Evolutionary conservation across 2,329 filamentous ascomycete species (phyloP), one percentile per base, ranked within the genome.

Genomic region (Colletotrichum godetiae): DNA sequence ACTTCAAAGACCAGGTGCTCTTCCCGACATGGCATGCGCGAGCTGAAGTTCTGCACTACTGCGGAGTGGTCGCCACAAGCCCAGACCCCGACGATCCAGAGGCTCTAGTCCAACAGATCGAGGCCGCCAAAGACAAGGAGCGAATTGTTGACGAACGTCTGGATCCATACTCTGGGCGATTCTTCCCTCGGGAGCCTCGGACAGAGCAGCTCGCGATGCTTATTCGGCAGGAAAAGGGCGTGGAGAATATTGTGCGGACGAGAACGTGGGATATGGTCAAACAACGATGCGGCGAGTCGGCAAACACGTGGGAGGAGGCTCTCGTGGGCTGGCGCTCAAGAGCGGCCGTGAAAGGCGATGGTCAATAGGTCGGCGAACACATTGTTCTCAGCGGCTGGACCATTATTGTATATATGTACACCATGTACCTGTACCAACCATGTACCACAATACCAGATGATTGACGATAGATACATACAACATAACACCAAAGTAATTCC

Each of bases 1-100:
- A 80, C 0, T 98, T 98, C 83, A 94, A 94, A 76, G 86, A 94
- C 13, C 86, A 90, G 29, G 91, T 97, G 1, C 84, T 99, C 3
- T 98, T 98, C 77, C 94, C 95, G 0, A 93, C 93, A 31, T 99
- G 97, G 97, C 92, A 96, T 78, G 88, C 90, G 4, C 90, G 97
- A 49, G 92, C 92, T 19, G 92, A 97, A 79, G 93, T 98, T 1
- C 86, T 98, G 67, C 93, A 92, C 77, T 99, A 98, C 82, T 99
- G 97, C 84, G 92, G 94, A 2, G 89, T 92, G 46, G 95, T 99
- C 0, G 96, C 96, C 3, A 95, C 94, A 12, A 94, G 92, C 73
- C 93, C 95, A 0, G 95, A 98, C 78, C 95, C 95, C 0, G 90
- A 96, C 73, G 95, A 98, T 77, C 95, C 95, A 1, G 94, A 96